These are phyloP conservation scores for Candida sp. DNA, from an alignment of 1,139 yeast species.

Conservation along the genomic window DNA sequence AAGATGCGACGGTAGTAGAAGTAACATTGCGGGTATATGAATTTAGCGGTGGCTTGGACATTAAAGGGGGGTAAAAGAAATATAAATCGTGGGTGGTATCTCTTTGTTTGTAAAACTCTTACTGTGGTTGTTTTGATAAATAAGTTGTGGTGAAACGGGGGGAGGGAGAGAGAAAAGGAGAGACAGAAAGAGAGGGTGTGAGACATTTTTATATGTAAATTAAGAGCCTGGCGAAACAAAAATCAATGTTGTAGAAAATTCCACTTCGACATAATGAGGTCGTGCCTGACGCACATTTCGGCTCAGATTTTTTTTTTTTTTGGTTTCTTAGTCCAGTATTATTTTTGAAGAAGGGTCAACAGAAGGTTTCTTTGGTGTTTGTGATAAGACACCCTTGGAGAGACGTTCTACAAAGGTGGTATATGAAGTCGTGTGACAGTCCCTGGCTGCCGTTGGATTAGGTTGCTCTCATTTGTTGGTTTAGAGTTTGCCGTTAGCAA, in stretches of 20 bases:
- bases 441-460: too few relatives aligned
- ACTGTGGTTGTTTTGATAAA: not conserved
- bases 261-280: not conserved
- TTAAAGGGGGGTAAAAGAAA: not conserved
- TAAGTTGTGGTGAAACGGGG: not conserved
- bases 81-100: not conserved
- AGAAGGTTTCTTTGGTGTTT: too few relatives aligned
- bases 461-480: too few relatives aligned
- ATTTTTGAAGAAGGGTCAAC: not conserved
- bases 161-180: not conserved
- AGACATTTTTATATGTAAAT: not conserved
- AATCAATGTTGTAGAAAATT: not conserved
- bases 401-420: too few relatives aligned
- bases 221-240: not conserved
- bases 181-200: not conserved
- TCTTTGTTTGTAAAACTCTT: not conserved
- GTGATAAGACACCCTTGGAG: too few relatives aligned
- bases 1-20: slow-evolving; percentile 20
- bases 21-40: slow-evolving; percentile 13
- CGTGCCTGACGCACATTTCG: not conserved
- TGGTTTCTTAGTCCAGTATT: not conserved
- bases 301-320: not conserved
- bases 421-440: too few relatives aligned
- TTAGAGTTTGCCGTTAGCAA: too few relatives aligned
- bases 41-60: slow-evolving; percentile 18